Conservation (phyloP, 257 asterid genomes). For the Penstemon davidsonii region DNA sequence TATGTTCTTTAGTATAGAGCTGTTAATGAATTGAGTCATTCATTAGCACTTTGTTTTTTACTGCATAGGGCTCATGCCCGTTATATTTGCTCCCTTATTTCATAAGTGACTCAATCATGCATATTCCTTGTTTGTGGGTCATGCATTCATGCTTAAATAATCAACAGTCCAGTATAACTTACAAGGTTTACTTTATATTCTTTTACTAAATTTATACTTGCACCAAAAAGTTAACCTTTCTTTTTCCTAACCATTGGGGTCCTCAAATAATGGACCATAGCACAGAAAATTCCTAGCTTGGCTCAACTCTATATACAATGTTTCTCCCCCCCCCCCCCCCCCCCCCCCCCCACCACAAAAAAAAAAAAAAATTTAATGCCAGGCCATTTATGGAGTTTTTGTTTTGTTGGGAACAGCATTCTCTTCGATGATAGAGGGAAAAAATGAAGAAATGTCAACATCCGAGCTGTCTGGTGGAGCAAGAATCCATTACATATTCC, state of each 20-base stretch:
- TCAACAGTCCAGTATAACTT: not conserved
- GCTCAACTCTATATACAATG: not conserved
- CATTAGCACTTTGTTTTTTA: conserved; percentile 7
- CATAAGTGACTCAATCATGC: not conserved
- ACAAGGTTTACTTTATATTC: not conserved
- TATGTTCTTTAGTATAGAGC: not conserved
- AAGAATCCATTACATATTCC: conserved; percentile 93
- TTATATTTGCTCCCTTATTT: not conserved
- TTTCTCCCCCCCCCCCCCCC: not conserved
- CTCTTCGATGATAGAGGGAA: conserved; percentile 92
- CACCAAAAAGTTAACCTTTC: not conserved
- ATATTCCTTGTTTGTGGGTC: conserved; percentile 16
- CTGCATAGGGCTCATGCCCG: conserved; percentile 17
- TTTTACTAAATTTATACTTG: conserved; percentile 1
- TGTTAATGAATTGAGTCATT: conserved; percentile 17
- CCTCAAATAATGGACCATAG: not conserved
- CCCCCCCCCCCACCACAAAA: not conserved
- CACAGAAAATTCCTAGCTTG: not conserved
- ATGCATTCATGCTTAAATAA: conserved; percentile 5
- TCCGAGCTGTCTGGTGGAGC: conserved; percentile 97
- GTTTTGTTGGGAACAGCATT: conserved; percentile 60
- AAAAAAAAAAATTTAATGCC: not conserved
- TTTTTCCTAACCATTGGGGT: not conserved
- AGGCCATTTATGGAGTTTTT: not conserved
- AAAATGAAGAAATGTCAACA: conserved; percentile 89